Evolutionary conservation across 129 eudicot species (phyloP), one percentile per base, ranked within the genome.

Genomic region (Daucus carota): DNA sequence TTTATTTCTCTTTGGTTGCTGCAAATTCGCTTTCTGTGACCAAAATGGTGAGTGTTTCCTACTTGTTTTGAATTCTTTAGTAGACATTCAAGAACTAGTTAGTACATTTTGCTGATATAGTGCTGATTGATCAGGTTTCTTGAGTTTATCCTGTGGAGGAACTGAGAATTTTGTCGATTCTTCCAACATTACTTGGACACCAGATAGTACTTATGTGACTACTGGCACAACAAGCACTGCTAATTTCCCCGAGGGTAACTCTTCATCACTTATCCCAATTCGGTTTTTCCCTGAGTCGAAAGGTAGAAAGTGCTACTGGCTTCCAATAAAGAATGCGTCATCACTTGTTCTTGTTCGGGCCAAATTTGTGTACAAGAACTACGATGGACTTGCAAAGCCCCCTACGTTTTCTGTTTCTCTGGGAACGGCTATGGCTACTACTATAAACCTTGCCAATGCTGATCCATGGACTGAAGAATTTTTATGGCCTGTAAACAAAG

Each of bases 381-480:
- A 93, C 63, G 98, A 93, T 75, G 91, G 95, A 46, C 91, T 87
- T 46, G 74, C 75, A 33, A 82, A 84, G 17, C 86, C 98, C 8
- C 98, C 98, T 31, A 72, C 70, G 75, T 93, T 93, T 81, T 84
- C 81, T 79, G 86, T 93, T 77, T 93, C 98, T 54, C 72, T 93
- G 52, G 98, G 96, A 42, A 88, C 89, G 60, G 86, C 97, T 20
- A 80, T 86, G 45, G 76, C 80, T 43, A 76, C 89, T 47, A 77
- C 78, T 26, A 77, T 93, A 40, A 87, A 90, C 79, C 86, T 93
- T 44, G 73, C 85, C 5, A 71, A 63, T 60, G 75, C 43, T 62
- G 98, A 93, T 83, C 98, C 98, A 14, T 93, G 98, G 98, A 76
- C 82, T 10, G 98, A 93, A 78, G 98, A 93, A 74, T 86, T 93